Evolutionary conservation across 1,284 basidiomycete species (phyloP).

Genomic region (Pyrrhoderma noxium): DNA sequence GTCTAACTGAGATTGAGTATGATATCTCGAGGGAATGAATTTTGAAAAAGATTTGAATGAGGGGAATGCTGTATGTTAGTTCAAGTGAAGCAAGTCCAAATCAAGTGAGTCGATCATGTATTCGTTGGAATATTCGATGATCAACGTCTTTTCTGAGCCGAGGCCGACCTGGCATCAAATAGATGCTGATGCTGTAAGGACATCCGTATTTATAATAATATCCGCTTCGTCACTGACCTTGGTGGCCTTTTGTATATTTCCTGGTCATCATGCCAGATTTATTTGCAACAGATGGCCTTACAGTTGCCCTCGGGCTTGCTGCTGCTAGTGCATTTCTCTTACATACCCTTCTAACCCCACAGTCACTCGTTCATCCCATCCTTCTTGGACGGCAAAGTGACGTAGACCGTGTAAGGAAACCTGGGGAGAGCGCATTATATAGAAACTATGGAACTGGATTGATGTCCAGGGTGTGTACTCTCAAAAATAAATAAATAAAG

Average conservation of each 20-base stretch:
- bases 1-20: no score
- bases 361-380: conserved; percentile 76
- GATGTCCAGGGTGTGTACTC: conserved; percentile 56
- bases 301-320: conserved; percentile 64
- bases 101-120: not conserved
- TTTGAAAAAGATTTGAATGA: no score
- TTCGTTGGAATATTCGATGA: not conserved
- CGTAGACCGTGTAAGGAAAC: conserved; percentile 67
- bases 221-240: not conserved
- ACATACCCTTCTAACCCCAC: conserved; percentile 68
- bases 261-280: conserved; percentile 33
- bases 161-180: no score
- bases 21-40: no score
- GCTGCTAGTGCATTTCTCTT: conserved; percentile 67
- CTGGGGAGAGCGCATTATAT: conserved; percentile 70
- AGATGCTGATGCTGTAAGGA: no score
- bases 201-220: no score
- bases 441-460: conserved; percentile 77
- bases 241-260: not conserved
- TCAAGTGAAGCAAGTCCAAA: not conserved
- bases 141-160: no score
- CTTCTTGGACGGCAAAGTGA: conserved; percentile 77
- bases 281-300: conserved; percentile 67
- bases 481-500: not conserved
- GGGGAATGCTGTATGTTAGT: no score